Evolutionary conservation across 2,329 filamentous ascomycete genomes (phyloP).

Genomic region (Xylaria sp.): DNA sequence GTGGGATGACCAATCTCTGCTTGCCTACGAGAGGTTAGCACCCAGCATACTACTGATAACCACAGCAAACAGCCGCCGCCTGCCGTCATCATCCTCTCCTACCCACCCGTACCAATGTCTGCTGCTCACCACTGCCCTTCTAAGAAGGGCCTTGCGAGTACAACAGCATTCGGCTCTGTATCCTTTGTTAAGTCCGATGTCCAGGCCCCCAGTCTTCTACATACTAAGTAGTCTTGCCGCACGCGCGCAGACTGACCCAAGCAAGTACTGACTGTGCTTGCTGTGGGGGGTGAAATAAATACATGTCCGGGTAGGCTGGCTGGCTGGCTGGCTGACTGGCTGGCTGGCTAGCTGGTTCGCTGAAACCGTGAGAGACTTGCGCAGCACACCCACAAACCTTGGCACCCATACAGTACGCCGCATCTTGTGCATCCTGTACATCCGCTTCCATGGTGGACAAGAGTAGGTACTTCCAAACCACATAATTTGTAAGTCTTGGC

Average conservation of each 20-base stretch:
- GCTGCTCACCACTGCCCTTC: conserved; percentile 21
- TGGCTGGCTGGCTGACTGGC: neutral
- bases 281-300: conserved; percentile 29
- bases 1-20: conserved; percentile 37
- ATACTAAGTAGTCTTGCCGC: conserved; percentile 23
- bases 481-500: conserved; percentile 48
- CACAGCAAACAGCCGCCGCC: neutral
- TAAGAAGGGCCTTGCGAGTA: conserved; percentile 30
- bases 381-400: conserved; percentile 33
- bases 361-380: conserved; percentile 27
- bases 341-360: conserved; percentile 7
- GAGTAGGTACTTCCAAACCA: conserved; percentile 7
- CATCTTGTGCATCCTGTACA: neutral
- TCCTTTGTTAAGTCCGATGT: conserved; percentile 19
- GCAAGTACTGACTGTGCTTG: conserved; percentile 18
- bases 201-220: conserved; percentile 26
- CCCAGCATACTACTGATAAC: neutral
- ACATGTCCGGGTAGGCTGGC: neutral
- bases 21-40: conserved; percentile 28
- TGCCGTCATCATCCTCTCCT: conserved; percentile 6
- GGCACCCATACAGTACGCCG: conserved; percentile 13
- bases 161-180: neutral
- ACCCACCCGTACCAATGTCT: conserved; percentile 6
- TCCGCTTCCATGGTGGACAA: conserved; percentile 31
- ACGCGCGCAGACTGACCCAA: conserved; percentile 16